phyloP scores from a whole-genome alignment of 768 basidiomycete genomes.

The Termitomyces sp. region DNA sequence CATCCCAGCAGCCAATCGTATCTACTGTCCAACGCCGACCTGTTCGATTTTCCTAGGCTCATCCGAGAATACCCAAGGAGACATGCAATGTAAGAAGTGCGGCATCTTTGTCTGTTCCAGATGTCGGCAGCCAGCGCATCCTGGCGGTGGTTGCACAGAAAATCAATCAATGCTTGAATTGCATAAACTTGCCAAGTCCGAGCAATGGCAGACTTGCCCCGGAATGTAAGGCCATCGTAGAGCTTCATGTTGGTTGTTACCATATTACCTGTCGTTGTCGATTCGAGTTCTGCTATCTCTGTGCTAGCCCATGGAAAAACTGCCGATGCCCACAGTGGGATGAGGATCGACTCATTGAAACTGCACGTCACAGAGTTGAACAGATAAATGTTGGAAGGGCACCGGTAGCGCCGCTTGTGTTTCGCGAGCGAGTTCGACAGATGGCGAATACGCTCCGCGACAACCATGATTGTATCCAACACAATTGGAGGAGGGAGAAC shows the following conservation, averaged over 20 bases:
- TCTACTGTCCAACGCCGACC: conserved; percentile 24
- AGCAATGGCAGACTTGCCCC: conserved; percentile 62
- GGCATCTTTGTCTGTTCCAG: conserved; percentile 31
- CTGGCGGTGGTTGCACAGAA: conserved; percentile 30
- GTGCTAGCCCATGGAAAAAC: conserved; percentile 55
- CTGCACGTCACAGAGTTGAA: conserved; percentile 32
- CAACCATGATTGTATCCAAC: conserved; percentile 49
- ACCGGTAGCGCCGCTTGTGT: conserved; percentile 22
- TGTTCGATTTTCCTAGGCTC: conserved; percentile 40
- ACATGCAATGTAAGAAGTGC: conserved; percentile 37
- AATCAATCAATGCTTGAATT: conserved; percentile 37
- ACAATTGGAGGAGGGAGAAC: conserved; percentile 35
- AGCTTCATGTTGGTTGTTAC: conserved; percentile 52
- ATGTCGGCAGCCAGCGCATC: conserved; percentile 47
- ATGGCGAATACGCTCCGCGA: conserved; percentile 33
- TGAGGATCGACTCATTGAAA: conserved; percentile 32
- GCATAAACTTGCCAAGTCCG: conserved; percentile 34
- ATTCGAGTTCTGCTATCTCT: conserved; percentile 60
- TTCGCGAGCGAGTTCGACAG: conserved; percentile 24
- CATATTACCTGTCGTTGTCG: conserved; percentile 62
- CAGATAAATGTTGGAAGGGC: conserved; percentile 19
- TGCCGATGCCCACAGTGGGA: conserved; percentile 65
- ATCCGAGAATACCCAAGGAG: conserved; percentile 6
- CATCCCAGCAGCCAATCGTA: conserved; percentile 9
- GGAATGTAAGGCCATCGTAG: conserved; percentile 50